Evolutionary conservation across 441 rosid genomes (phyloP).

Genomic region (Populus hybrid): DNA sequence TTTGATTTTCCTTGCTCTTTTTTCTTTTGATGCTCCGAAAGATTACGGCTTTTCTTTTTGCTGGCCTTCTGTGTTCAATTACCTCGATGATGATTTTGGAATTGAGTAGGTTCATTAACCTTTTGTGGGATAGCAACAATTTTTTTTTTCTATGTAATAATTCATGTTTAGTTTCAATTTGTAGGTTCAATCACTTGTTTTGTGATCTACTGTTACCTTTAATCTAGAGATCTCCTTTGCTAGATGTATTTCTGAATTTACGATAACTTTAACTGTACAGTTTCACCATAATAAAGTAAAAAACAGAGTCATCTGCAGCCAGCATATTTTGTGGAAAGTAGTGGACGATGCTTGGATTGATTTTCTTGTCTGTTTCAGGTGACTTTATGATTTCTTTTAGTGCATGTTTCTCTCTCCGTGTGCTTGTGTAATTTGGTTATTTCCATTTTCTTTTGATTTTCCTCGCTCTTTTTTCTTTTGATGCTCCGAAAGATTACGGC

Average conservation of each 20-base stretch:
- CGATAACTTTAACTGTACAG: background rate
- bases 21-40: background rate
- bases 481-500: background rate
- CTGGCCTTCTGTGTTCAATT: too few relatives aligned
- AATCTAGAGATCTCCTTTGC: background rate
- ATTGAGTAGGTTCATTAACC: too few relatives aligned
- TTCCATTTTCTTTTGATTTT: background rate
- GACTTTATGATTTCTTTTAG: background rate
- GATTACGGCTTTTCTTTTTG: background rate
- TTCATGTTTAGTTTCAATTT: too few relatives aligned
- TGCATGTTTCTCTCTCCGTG: background rate
- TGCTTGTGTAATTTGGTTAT: background rate
- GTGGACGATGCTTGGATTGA: slow-evolving; percentile 8
- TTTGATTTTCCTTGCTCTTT: background rate
- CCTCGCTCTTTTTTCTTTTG: background rate
- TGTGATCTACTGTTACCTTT: too few relatives aligned
- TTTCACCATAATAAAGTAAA: background rate
- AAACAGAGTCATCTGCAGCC: background rate
- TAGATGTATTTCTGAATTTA: background rate
- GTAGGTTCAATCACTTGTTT: too few relatives aligned
- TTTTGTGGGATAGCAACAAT: too few relatives aligned
- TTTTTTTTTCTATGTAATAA: too few relatives aligned
- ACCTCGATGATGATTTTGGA: too few relatives aligned
- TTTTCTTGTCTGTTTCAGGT: slow-evolving; percentile 12
- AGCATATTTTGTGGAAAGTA: background rate